These are phyloP conservation scores for Nicotiana otophora DNA, from an alignment of 257 asterid species.

Conservation along the genomic window DNA sequence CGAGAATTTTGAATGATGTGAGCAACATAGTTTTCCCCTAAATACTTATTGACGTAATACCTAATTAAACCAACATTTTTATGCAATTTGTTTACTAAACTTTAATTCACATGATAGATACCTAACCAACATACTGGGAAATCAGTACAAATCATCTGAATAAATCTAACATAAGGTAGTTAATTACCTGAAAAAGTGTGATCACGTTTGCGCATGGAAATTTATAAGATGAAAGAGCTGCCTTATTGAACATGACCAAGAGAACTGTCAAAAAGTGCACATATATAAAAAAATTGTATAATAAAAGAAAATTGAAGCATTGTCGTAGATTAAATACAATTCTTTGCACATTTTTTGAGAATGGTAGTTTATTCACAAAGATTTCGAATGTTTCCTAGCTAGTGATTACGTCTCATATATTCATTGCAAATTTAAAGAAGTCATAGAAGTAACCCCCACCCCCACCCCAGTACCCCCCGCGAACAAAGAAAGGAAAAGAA, in stretches of 20 bases:
- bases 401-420: too few relatives aligned
- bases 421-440: too few relatives aligned
- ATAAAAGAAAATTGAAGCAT: neutral
- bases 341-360: too few relatives aligned
- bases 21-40: too few relatives aligned
- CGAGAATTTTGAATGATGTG: too few relatives aligned
- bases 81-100: neutral
- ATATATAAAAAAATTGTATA: neutral
- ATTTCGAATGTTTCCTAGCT: too few relatives aligned
- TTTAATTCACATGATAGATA: neutral
- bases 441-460: too few relatives aligned
- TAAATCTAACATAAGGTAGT: neutral
- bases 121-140: neutral
- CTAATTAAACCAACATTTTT: neutral
- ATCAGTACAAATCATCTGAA: neutral
- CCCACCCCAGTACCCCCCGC: too few relatives aligned
- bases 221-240: constrained; percentile 21
- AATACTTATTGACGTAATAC: neutral
- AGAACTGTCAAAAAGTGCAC: constrained; percentile 6
- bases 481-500: too few relatives aligned
- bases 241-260: constrained; percentile 22
- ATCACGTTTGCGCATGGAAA: constrained; percentile 23
- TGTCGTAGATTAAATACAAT: neutral
- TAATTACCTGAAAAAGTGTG: constrained; percentile 21
- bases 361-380: neutral